Conservation (phyloP, 2,329 filamentous ascomycete species). For the Dactylellina leptospora region DNA sequence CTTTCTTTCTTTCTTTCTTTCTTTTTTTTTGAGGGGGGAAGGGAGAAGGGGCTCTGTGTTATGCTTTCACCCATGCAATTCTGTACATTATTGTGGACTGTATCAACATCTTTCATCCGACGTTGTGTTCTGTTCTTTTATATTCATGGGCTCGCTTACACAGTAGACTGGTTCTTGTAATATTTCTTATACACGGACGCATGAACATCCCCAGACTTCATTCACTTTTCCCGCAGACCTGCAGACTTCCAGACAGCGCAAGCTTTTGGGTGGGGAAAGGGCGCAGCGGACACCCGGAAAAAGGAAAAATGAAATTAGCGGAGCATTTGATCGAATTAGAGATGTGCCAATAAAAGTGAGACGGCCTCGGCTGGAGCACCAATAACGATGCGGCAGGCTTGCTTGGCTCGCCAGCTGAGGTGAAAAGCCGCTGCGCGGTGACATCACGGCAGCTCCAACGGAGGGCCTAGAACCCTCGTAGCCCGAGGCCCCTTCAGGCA, state of each 20-base stretch:
- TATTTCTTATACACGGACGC: too few species aligned
- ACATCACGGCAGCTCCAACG: constrained; percentile 43
- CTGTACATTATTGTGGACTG: too few species aligned
- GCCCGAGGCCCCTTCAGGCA: constrained; percentile 26
- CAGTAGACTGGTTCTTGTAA: too few species aligned
- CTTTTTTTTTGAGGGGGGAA: neutral
- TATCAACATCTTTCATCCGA: too few species aligned
- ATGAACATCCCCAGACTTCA: too few species aligned
- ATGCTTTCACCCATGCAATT: neutral
- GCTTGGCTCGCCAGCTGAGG: constrained; percentile 36
- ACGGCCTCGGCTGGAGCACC: constrained; percentile 23
- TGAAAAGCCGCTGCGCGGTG: constrained; percentile 26
- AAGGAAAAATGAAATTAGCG: neutral
- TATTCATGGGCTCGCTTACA: too few species aligned
- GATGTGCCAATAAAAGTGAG: constrained; percentile 8
- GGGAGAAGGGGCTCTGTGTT: neutral
- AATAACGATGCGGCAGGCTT: constrained; percentile 14
- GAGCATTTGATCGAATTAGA: too few species aligned
- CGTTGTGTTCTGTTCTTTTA: too few species aligned
- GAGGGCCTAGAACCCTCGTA: constrained; percentile 38
- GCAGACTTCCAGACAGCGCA: too few species aligned
- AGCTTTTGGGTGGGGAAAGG: neutral
- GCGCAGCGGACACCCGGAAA: neutral
- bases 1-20: constrained; percentile 1
- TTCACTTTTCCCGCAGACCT: too few species aligned